Evolutionary conservation across 805 yeast species (phyloP).

Genomic region (Yamadazyma tumulicola): DNA sequence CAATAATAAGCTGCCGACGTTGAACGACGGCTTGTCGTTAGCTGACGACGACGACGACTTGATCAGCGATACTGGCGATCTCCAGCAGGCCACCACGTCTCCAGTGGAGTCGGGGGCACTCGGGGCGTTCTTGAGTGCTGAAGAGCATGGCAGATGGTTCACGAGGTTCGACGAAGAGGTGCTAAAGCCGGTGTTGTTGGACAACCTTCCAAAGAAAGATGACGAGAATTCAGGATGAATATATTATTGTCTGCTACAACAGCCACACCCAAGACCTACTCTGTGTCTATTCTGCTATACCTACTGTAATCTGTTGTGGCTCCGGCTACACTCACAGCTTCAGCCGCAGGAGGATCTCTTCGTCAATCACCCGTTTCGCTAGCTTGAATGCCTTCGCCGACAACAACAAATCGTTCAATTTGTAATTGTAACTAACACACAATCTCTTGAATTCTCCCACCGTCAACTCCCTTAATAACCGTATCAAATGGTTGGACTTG

Average conservation of each 20-base stretch:
- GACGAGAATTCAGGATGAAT: conserved; percentile 5
- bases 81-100: conserved; percentile 14
- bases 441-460: conserved; percentile 62
- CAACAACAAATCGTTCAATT: conserved; percentile 61
- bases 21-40: conserved; percentile 10
- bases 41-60: conserved; percentile 6
- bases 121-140: conserved; percentile 47
- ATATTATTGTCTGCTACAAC: no score
- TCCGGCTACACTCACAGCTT: no score
- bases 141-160: conserved; percentile 87
- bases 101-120: conserved; percentile 25
- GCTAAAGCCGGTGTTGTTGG: conserved; percentile 85
- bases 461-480: conserved; percentile 59
- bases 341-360: conserved; percentile 41
- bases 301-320: no score
- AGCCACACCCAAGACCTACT: no score
- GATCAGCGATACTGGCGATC: conserved; percentile 37
- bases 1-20: conserved; percentile 6
- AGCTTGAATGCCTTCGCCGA: conserved; percentile 61
- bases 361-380: conserved; percentile 72
- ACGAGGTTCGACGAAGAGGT: conserved; percentile 91
- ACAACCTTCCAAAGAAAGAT: conserved; percentile 39
- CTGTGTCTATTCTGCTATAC: no score
- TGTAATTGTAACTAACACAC: conserved; percentile 59
- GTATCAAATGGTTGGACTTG: conserved; percentile 39